These are phyloP conservation scores for Teunomyces aglyptinius DNA, from an alignment of 805 yeast species.

Conservation along the genomic window DNA sequence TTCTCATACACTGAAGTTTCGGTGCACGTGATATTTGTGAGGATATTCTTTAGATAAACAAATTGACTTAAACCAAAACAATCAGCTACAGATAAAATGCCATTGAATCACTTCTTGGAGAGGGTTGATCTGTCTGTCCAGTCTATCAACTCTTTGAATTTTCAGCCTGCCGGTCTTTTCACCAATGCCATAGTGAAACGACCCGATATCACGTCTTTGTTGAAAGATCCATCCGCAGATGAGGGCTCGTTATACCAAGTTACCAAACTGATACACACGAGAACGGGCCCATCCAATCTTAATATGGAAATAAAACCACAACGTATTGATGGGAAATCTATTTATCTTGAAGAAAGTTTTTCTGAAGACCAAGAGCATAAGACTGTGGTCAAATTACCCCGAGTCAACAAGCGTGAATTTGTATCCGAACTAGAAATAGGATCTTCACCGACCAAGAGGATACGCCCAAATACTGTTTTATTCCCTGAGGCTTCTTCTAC, in stretches of 20 bases:
- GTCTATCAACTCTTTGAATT: conserved; percentile 44
- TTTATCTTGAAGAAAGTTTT: conserved; percentile 31
- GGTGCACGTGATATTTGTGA: no score
- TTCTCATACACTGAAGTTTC: no score
- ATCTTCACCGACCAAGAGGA: conserved; percentile 14
- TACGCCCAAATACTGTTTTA: not conserved
- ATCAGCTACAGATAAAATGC: not conserved
- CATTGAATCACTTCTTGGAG: conserved; percentile 24
- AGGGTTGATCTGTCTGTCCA: conserved; percentile 38
- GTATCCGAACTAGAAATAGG: conserved; percentile 1
- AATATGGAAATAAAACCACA: conserved; percentile 33
- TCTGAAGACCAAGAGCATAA: conserved; percentile 20
- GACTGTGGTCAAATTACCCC: conserved; percentile 30
- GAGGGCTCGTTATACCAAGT: conserved; percentile 52
- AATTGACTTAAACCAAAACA: conserved; percentile 8
- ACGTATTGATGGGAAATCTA: conserved; percentile 50
- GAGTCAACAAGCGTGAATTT: conserved; percentile 1
- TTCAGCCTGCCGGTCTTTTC: conserved; percentile 59
- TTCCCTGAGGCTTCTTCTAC: conserved; percentile 1
- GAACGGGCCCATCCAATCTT: conserved; percentile 1
- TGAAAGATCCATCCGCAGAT: conserved; percentile 56
- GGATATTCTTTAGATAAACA: not conserved
- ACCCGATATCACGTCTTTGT: conserved; percentile 53
- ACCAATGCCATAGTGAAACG: conserved; percentile 57
- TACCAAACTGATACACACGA: conserved; percentile 17